phyloP scores from a whole-genome alignment of 2,329 filamentous ascomycete genomes.

The Elsinoe perseae region DNA sequence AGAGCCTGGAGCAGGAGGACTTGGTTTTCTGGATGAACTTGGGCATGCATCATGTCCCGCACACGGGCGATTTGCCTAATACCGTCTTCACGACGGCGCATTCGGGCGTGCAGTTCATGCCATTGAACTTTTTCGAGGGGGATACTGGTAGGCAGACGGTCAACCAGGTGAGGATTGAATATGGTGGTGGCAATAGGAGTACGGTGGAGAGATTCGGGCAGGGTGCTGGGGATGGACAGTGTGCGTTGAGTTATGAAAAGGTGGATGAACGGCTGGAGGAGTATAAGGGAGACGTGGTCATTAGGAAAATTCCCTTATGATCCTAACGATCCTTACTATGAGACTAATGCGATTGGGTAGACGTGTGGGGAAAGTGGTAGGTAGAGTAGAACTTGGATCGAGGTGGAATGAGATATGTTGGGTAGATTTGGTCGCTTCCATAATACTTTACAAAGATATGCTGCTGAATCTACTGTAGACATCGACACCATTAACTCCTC shows the following conservation, averaged over 20 bases:
- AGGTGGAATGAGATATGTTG: not conserved
- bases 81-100: slow-evolving; percentile 46
- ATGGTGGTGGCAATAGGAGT: slow-evolving; percentile 26
- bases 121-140: slow-evolving; percentile 38
- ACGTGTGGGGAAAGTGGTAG: not conserved
- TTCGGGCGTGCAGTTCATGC: slow-evolving; percentile 38
- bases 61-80: slow-evolving; percentile 48
- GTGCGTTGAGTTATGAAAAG: slow-evolving; percentile 25
- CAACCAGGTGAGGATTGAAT: slow-evolving; percentile 37
- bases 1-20: slow-evolving; percentile 39
- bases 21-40: slow-evolving; percentile 49
- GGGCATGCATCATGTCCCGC: slow-evolving; percentile 53
- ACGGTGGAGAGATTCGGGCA: slow-evolving; percentile 31
- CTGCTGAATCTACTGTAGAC: not conserved
- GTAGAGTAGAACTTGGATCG: not conserved
- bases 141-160: slow-evolving; percentile 37
- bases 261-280: slow-evolving; percentile 24
- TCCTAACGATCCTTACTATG: slow-evolving; percentile 29
- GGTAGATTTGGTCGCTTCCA: not conserved
- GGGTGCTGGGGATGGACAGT: slow-evolving; percentile 22
- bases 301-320: slow-evolving; percentile 35
- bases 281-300: slow-evolving; percentile 31
- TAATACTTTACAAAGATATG: slow-evolving; percentile 2
- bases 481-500: not conserved
- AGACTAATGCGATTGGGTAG: slow-evolving; percentile 17